A percentile compares a stretch with the other conserved stretches of the same genome.
Conservation (phyloP, 148 eudicot species). For the Spergularia bocconei region DNA sequence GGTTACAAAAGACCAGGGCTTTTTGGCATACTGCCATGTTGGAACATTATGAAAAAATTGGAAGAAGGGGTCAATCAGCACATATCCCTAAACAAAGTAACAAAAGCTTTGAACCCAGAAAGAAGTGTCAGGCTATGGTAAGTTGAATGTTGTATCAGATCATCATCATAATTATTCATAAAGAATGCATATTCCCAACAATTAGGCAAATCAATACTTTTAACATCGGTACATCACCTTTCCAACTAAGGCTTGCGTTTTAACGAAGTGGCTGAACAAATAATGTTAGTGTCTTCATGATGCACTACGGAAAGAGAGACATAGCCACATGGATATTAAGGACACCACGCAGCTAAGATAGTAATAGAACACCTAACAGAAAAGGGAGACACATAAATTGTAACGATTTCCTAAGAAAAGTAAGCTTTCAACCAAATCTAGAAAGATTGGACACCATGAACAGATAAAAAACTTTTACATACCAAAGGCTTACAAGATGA, state of each 20-base stretch:
- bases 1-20: neutral
- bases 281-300: neutral
- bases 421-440: too few species aligned
- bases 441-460: too few species aligned
- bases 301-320: too few species aligned
- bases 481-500: too few species aligned
- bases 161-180: too few species aligned
- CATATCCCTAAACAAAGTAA: neutral
- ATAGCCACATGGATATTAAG: too few species aligned
- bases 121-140: neutral
- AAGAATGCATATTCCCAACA: neutral
- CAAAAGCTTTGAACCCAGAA: too few species aligned
- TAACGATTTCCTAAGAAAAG: too few species aligned
- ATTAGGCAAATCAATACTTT: neutral
- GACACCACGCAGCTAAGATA: too few species aligned
- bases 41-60: neutral
- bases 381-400: too few species aligned
- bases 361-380: too few species aligned
- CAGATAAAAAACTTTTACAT: too few species aligned
- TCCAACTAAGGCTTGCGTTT: neutral
- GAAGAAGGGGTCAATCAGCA: neutral
- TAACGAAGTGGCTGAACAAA: neutral
- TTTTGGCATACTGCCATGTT: neutral
- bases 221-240: neutral
- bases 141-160: neutral